Evolutionary conservation across 306 rosid species (phyloP).

Genomic region (Prosopis cineraria): DNA sequence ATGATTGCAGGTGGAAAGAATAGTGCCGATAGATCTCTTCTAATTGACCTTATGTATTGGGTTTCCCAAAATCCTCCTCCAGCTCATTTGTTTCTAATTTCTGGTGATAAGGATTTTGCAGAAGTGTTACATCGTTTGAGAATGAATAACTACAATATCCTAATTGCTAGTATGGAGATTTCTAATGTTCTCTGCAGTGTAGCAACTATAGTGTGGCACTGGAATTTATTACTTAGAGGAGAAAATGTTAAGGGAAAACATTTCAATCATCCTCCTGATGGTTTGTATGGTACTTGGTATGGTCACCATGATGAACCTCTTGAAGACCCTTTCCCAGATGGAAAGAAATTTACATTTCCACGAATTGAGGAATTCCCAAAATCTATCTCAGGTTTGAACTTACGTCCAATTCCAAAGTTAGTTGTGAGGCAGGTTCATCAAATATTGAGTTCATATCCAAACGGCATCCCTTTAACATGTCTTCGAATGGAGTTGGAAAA

Average conservation of each 20-base stretch:
- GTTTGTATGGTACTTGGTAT: conserved; percentile 57
- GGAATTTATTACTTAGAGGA: conserved; percentile 73
- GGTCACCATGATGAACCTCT: conserved; percentile 47
- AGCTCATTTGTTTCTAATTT: conserved; percentile 82
- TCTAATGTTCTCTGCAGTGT: conserved; percentile 70
- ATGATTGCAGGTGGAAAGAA: conserved; percentile 77
- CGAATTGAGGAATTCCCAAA: conserved; percentile 39
- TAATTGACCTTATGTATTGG: conserved; percentile 81
- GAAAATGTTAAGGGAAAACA: conserved; percentile 64
- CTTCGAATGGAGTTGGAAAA: conserved; percentile 53
- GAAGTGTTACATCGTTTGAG: conserved; percentile 68
- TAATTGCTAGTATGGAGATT: conserved; percentile 64
- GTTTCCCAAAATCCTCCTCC: conserved; percentile 96
- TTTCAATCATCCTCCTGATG: conserved; percentile 85
- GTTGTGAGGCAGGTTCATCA: conserved; percentile 38
- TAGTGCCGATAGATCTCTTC: conserved; percentile 80
- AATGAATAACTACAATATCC: conserved; percentile 67
- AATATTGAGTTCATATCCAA: conserved; percentile 55
- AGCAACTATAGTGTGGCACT: conserved; percentile 88
- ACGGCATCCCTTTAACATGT: conserved; percentile 50
- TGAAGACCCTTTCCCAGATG: conserved; percentile 46
- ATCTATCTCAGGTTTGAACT: conserved; percentile 40
- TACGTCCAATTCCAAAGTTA: conserved; percentile 40
- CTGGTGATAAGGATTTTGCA: conserved; percentile 79
- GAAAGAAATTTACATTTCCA: conserved; percentile 27